Conservation (phyloP, 2,329 filamentous ascomycete species). For the Hymenotorrendiella dingleyae region DNA sequence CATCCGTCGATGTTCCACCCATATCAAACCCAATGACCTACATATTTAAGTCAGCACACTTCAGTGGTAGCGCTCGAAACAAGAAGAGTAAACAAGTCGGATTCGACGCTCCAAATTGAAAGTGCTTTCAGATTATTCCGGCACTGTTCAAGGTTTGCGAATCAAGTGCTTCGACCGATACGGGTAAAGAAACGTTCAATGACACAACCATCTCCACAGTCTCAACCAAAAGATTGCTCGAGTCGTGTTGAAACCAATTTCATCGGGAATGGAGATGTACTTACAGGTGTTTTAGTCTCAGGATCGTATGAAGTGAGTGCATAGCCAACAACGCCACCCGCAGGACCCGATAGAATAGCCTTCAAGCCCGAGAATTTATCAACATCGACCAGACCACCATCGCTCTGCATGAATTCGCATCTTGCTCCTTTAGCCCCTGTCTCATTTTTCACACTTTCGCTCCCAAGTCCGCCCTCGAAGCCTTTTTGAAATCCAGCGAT, state of each 20-base stretch:
- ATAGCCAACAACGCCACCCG: slow-evolving; percentile 64
- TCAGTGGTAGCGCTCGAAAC: no score
- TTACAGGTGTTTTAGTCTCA: slow-evolving; percentile 46
- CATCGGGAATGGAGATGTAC: no score
- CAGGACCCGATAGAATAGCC: slow-evolving; percentile 61
- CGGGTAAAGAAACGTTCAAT: no score
- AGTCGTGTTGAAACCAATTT: no score
- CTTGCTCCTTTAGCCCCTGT: slow-evolving; percentile 48
- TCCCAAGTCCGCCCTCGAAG: slow-evolving; percentile 44
- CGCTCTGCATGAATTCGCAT: slow-evolving; percentile 63
- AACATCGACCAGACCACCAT: slow-evolving; percentile 39
- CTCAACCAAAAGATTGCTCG: no score
- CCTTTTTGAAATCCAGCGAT: slow-evolving; percentile 59
- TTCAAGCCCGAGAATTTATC: slow-evolving; percentile 55
- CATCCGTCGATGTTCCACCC: slow-evolving; percentile 57
- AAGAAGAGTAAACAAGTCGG: no score
- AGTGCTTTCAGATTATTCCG: no score
- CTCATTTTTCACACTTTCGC: slow-evolving; percentile 40
- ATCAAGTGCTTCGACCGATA: no score
- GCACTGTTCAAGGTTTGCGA: no score
- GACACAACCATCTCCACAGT: no score
- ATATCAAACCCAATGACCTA: slow-evolving; percentile 71
- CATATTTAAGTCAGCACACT: no score
- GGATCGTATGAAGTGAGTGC: slow-evolving; percentile 59
- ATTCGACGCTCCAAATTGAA: no score